phyloP scores from a whole-genome alignment of 345 rosid species.

The Excoecaria agallocha region DNA sequence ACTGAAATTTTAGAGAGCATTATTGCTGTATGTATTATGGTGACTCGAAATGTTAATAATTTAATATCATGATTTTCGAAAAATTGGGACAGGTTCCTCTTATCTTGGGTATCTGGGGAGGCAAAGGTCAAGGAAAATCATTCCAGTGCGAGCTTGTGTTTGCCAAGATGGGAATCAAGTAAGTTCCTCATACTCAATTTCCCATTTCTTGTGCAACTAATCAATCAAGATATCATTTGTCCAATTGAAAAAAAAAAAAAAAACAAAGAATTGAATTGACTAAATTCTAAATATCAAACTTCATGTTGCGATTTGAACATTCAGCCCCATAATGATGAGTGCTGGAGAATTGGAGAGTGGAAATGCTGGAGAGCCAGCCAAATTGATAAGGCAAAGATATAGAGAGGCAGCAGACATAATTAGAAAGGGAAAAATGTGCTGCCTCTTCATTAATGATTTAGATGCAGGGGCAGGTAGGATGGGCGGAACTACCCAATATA shows the following conservation, averaged over 20 bases:
- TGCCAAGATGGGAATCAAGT: slow-evolving; percentile 61
- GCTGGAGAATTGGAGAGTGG: slow-evolving; percentile 64
- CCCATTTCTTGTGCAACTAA: too few species aligned
- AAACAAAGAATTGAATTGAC: too few species aligned
- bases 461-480: slow-evolving; percentile 59
- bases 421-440: slow-evolving; percentile 52
- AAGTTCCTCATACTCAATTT: background rate
- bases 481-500: slow-evolving; percentile 55
- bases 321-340: slow-evolving; percentile 56
- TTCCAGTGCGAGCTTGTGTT: slow-evolving; percentile 63
- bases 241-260: too few species aligned
- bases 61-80: background rate
- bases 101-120: slow-evolving; percentile 60
- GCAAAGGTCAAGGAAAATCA: slow-evolving; percentile 64
- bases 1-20: too few species aligned
- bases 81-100: slow-evolving; percentile 40
- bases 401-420: slow-evolving; percentile 53
- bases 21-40: too few species aligned
- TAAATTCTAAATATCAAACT: background rate
- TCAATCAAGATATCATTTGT: too few species aligned
- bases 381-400: slow-evolving; percentile 52
- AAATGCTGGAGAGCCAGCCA: slow-evolving; percentile 60
- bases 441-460: slow-evolving; percentile 52
- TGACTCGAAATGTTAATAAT: background rate
- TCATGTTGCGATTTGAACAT: background rate